Evolutionary conservation across 441 rosid species (phyloP).

Genomic region (Aquilaria agallochum): DNA sequence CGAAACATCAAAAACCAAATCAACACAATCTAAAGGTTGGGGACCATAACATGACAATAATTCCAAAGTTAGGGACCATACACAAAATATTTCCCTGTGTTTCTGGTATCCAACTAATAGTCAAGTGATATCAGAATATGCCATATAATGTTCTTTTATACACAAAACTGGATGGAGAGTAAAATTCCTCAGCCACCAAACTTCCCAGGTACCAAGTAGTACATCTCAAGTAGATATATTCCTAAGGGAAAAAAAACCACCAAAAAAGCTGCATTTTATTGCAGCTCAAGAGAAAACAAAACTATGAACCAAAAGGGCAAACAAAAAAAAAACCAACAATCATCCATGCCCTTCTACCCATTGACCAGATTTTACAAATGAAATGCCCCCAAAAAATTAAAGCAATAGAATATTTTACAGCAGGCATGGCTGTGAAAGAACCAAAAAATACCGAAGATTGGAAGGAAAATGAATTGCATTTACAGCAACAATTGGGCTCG

Average conservation of each 20-base stretch:
- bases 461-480: conserved; percentile 23
- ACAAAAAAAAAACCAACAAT: conserved; percentile 19
- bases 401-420: conserved; percentile 34
- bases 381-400: conserved; percentile 28
- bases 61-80: too few species aligned
- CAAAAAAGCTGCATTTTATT: conserved; percentile 19
- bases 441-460: background rate
- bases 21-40: too few species aligned
- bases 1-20: too few species aligned
- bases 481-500: conserved; percentile 27
- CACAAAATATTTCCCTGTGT: too few species aligned
- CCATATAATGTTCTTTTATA: too few species aligned
- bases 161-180: conserved; percentile 31
- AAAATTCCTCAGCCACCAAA: conserved; percentile 36
- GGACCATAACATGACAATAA: too few species aligned
- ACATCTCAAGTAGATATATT: conserved; percentile 15
- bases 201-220: conserved; percentile 16
- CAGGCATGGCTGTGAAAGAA: conserved; percentile 15
- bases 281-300: conserved; percentile 15
- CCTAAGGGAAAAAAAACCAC: conserved; percentile 8
- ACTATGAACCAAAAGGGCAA: conserved; percentile 1
- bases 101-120: too few species aligned
- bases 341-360: conserved; percentile 22
- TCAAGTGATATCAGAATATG: too few species aligned
- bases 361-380: conserved; percentile 31